These are phyloP conservation scores for Logfia minima DNA, from an alignment of 129 eudicot genomes.

Conservation along the genomic window DNA sequence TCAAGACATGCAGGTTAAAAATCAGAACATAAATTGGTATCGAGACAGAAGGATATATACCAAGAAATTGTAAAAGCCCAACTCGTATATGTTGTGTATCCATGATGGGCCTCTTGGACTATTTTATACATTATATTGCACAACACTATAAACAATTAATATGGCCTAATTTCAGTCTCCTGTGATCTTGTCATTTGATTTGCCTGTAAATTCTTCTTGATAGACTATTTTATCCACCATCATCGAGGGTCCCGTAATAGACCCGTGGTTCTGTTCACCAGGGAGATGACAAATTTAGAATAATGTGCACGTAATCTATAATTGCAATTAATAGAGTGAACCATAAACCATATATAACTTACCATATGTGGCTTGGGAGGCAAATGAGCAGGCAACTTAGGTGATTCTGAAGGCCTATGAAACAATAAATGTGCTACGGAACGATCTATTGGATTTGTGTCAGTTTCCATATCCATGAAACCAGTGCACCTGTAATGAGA, in stretches of 20 bases:
- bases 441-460: conserved; percentile 93
- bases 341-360: conserved; percentile 16
- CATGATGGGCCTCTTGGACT: conserved; percentile 25
- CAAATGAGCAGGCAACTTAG: conserved; percentile 33
- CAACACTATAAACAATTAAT: conserved; percentile 22
- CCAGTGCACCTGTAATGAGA: conserved; percentile 43
- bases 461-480: conserved; percentile 76
- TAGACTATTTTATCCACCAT: conserved; percentile 36
- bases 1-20: background rate
- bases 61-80: conserved; percentile 29
- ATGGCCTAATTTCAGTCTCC: conserved; percentile 32
- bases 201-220: conserved; percentile 48
- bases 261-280: conserved; percentile 51
- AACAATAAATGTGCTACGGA: conserved; percentile 88
- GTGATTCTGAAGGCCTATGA: conserved; percentile 74
- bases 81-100: conserved; percentile 23
- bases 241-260: conserved; percentile 20
- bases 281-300: background rate
- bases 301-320: background rate
- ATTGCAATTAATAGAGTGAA: background rate
- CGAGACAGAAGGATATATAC: conserved; percentile 31
- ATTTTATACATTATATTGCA: conserved; percentile 37
- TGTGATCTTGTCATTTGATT: conserved; percentile 34
- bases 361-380: conserved; percentile 36
- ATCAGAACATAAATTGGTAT: conserved; percentile 17